Base-by-base conservation (phyloP, 495 filamentous ascomycete species). In the Tuber brumale region DNA sequence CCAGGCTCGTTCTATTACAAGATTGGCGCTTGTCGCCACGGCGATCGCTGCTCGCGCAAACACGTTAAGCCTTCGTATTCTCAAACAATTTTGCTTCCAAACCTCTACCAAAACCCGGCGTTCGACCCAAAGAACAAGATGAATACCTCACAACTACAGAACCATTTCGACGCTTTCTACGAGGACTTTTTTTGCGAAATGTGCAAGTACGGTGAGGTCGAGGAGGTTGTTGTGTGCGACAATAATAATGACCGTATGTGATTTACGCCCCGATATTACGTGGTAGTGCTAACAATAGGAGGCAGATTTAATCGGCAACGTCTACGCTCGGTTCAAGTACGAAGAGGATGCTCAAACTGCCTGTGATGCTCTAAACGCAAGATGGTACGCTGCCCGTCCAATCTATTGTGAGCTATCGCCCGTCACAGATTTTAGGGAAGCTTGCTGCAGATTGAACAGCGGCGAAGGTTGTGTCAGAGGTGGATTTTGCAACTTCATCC, bases 111-210 rank as follows among this genome's bases (percentile, higher is more conserved):
- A 84, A 99, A 99, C 87, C 95, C 95, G 12, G 93, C 94, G 81
- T 97, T 96, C 89, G 94, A 98, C 84, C 92, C 93, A 69, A 97
- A 97, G 86, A 95, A 90, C 87, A 94, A 94, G 85, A 96, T 97
- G 92, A 97, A 95, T 86, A 84, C 94, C 18, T 90, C 87, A 77
- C 95, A 99, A 87, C 90, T 97, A 84, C 95, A 97, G 86, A 96
- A 95, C 86, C 95, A 99, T 87, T 99, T 98, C 83, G 96, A 99
- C 86, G 95, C 95, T 80, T 99, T 99, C 87, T 99, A 99, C 87
- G 95, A 99, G 86, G 95, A 99, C 85, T 91, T 99, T 79, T 99
- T 95, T 93, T 97, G 95, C 87, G 95, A 99, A 88, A 93, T 99
- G 91, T 95, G 92, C 90, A 91, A 93, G 85, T 95, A 94, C 84